Evolutionary conservation across 148 eudicot species (phyloP).

Genomic region (Nepenthes mirabilis): DNA sequence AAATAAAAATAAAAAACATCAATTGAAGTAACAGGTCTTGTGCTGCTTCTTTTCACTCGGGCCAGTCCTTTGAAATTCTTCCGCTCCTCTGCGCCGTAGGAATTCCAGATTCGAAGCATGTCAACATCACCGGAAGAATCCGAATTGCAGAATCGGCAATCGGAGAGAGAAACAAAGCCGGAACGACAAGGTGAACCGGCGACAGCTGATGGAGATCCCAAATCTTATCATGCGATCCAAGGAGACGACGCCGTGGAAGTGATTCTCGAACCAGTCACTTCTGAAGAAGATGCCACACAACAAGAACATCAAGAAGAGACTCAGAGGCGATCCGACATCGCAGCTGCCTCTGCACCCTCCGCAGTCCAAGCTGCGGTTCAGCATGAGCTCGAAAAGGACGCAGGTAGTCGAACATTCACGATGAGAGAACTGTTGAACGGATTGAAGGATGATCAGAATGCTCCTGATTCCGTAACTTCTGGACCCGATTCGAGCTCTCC

Average conservation of each 20-base stretch:
- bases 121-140: too few relatives aligned
- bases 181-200: background rate
- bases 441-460: conserved; percentile 45
- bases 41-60: too few relatives aligned
- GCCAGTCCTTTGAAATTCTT: too few relatives aligned
- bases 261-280: conserved; percentile 5
- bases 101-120: too few relatives aligned
- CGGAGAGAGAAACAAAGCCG: too few relatives aligned
- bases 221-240: conserved; percentile 1
- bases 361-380: conserved; percentile 1
- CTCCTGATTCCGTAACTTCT: conserved; percentile 11
- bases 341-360: conserved; percentile 1
- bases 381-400: conserved; percentile 16
- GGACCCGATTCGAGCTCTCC: conserved; percentile 32
- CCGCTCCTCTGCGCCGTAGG: too few relatives aligned
- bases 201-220: conserved; percentile 14
- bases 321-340: conserved; percentile 7
- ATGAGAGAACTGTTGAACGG: conserved; percentile 72
- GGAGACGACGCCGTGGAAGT: conserved; percentile 14
- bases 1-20: too few relatives aligned
- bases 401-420: conserved; percentile 43
- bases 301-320: background rate
- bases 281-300: background rate
- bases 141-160: too few relatives aligned
- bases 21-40: too few relatives aligned